phyloP scores from a whole-genome alignment of 1,139 yeast species.

The Lodderomyces margitis region DNA sequence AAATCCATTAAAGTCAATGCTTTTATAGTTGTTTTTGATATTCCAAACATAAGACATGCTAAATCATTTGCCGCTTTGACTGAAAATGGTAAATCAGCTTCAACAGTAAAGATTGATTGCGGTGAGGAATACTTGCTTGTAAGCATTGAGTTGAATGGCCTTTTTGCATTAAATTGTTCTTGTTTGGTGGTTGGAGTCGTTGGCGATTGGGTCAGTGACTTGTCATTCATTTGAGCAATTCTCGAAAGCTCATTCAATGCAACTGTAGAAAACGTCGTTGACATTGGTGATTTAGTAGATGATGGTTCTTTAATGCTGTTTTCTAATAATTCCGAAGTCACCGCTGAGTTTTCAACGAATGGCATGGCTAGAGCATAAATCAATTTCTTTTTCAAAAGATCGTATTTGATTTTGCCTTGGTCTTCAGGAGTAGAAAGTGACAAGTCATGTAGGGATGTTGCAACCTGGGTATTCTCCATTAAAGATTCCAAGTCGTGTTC shows the following conservation, averaged over 20 bases:
- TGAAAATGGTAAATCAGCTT: constrained; percentile 72
- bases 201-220: constrained; percentile 1
- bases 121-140: constrained; percentile 68
- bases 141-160: constrained; percentile 61
- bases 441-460: constrained; percentile 55
- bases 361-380: constrained; percentile 74
- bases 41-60: constrained; percentile 86
- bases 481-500: constrained; percentile 35
- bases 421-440: constrained; percentile 41
- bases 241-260: constrained; percentile 21
- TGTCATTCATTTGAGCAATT: neutral
- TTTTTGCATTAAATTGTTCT: constrained; percentile 17
- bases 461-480: constrained; percentile 38
- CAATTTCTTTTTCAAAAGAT: constrained; percentile 49
- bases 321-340: constrained; percentile 39
- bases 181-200: constrained; percentile 2
- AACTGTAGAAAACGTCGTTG: neutral
- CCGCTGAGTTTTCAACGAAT: constrained; percentile 55
- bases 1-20: constrained; percentile 70
- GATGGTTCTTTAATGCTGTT: constrained; percentile 12
- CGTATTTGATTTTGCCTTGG: constrained; percentile 30
- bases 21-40: constrained; percentile 61
- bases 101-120: constrained; percentile 83
- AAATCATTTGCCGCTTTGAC: constrained; percentile 85
- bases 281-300: constrained; percentile 14